Percentiles rank a stretch among this genome's conserved stretches.
These are phyloP conservation scores for Phyllosticta citribraziliensis DNA, from an alignment of 2,329 filamentous ascomycete species.

Conservation along the genomic window DNA sequence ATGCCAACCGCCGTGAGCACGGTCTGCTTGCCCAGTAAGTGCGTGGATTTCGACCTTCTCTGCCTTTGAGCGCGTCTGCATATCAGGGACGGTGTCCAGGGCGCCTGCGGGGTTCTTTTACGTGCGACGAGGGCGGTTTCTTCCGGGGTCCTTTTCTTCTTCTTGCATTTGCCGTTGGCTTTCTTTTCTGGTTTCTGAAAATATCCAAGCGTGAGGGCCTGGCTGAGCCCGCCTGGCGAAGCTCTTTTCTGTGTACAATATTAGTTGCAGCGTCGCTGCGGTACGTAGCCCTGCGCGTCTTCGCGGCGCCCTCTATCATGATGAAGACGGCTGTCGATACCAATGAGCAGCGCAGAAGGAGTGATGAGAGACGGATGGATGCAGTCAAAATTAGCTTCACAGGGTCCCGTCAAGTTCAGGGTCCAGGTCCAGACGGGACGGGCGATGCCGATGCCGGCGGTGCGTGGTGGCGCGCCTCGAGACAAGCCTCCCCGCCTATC, in stretches of 20 bases:
- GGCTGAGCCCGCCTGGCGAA: not conserved
- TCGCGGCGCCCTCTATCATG: not conserved
- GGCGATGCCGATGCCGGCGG: not conserved
- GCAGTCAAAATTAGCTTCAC: not conserved
- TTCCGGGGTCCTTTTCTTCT: not conserved
- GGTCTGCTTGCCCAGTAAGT: constrained; percentile 2
- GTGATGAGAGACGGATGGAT: not conserved
- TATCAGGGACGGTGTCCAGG: not conserved
- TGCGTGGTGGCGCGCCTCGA: not conserved
- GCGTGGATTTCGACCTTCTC: not conserved
- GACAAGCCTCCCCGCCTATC: no score
- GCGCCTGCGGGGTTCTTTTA: not conserved
- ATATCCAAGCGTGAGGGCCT: not conserved
- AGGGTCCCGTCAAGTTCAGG: no score
- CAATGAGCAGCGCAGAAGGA: not conserved
- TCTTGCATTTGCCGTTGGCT: not conserved
- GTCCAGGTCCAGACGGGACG: not conserved
- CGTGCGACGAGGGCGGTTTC: not conserved
- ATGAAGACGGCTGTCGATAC: no score
- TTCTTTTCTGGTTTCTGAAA: not conserved
- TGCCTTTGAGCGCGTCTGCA: not conserved
- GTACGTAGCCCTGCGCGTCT: not conserved
- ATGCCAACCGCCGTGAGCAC: constrained; percentile 16
- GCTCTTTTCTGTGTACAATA: not conserved
- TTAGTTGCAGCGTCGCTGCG: not conserved